Conservation (phyloP, 1,139 yeast genomes). For the Yamadazyma membranifaciens region DNA sequence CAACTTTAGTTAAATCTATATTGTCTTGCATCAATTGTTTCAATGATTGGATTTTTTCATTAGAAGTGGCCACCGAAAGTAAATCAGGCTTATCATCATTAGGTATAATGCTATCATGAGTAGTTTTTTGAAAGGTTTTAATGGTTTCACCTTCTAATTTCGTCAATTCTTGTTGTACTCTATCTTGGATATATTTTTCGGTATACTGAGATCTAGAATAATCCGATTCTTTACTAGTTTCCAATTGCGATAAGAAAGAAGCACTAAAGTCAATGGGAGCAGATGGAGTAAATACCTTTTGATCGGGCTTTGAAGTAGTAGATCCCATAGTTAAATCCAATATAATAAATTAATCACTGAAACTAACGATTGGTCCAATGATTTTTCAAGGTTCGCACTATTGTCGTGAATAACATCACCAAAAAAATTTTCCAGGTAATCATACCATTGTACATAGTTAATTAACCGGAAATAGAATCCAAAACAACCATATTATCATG, state of each 20-base stretch:
- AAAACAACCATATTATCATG: slow-evolving; percentile 74
- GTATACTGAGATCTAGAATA: slow-evolving; percentile 78
- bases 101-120: slow-evolving; percentile 41
- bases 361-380: background rate
- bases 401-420: background rate
- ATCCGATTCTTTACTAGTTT: slow-evolving; percentile 73
- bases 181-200: slow-evolving; percentile 73
- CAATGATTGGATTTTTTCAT: slow-evolving; percentile 43
- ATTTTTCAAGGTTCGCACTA: slow-evolving; percentile 1
- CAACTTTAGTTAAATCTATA: slow-evolving; percentile 41
- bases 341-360: too few relatives aligned
- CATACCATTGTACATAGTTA: slow-evolving; percentile 4
- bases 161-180: slow-evolving; percentile 66
- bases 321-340: slow-evolving; percentile 44
- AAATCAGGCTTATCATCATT: slow-evolving; percentile 28
- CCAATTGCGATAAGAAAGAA: slow-evolving; percentile 67
- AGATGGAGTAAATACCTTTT: slow-evolving; percentile 65
- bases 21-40: slow-evolving; percentile 48
- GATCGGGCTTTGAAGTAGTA: slow-evolving; percentile 57
- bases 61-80: slow-evolving; percentile 31
- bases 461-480: background rate
- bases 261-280: slow-evolving; percentile 78
- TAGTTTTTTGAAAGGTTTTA: slow-evolving; percentile 51
- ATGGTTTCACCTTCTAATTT: slow-evolving; percentile 61
- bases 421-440: slow-evolving; percentile 1